Base-by-base conservation (phyloP, 2,329 filamentous ascomycete genomes). In the Aureobasidium sp. region DNA sequence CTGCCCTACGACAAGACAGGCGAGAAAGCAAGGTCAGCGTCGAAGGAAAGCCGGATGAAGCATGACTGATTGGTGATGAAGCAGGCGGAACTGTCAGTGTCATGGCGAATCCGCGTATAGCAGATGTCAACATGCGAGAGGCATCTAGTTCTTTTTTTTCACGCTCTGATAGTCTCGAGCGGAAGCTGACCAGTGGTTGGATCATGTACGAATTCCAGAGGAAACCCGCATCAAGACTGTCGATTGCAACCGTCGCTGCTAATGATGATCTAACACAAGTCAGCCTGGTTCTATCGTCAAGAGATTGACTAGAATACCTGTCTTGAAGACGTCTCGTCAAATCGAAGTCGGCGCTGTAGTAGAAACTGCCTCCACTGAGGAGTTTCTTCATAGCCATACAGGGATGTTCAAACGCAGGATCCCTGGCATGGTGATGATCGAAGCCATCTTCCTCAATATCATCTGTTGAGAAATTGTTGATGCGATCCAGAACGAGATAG, bases 121-220 rank as follows among this genome's bases (percentile, higher is more conserved):
- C 93, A 67, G 90, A 96, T 0, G 92, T 99, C 63, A 99, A 77
- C 60, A 97, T 92, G 44, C 89, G 84, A 24, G 92, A 96, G 3
- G 83, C 81, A 77, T 99, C 94, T n/a, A 99, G 81, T 5, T 86
- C 86, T 64, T 85, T 82, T 67, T 87, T 88, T 68, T 97, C 91
- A 60, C 84, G 82, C 6, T 84, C 83, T 64, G 90, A 83, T 51
- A 99, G 81, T 20, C 90, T 84, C 34, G 88, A 92, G 47, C 94
- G 87, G 73, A 99, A 97, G 72, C 92, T 84, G 34, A 97, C 87
- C 60, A 99, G 81, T 5, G 94, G 92, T 66, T 89, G 87, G 69
- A 99, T 96, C 92, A 99, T 97, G 76, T 95, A 97, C 3, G 91
- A 95, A 72, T 99, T 99, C 94, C 94, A 99, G 20, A 99, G 77